Evolutionary conservation across 495 filamentous ascomycete genomes (phyloP), one percentile per base, ranked within the genome.

Genomic region (Penicillium mononematosum): DNA sequence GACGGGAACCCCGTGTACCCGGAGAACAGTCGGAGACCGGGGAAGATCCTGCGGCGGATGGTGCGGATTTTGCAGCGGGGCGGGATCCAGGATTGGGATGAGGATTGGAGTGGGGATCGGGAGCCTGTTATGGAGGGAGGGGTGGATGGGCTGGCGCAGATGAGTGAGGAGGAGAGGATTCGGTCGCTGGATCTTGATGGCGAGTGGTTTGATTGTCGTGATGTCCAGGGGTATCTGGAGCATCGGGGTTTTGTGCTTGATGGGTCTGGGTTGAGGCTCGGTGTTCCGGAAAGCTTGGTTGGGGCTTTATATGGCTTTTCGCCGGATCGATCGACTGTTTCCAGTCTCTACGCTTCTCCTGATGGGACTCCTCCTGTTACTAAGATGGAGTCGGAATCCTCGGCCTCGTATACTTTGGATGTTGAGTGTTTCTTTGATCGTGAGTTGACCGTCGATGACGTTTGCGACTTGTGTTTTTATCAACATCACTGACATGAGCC

Each of bases 121-220:
- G 63, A 66, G 53, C 57, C 53, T 42, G 5, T 12, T 31, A 14
- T 31, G 1, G 58, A 55, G 55, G 39, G 43, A 3, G 42, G 38
- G n/a, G 45, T 55, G 22, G 54, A 24, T 9, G 9, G 25, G 9
- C 39, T 47, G n/a, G 39, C 20, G 46, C 11, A 19, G 5, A 58
- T 63, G 53, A 60, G 56, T 14, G 22, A 51, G 42, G 53, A 62
- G 3, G 56, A 65, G 20, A 56, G 31, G 12, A 45, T 66, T n/a
- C 58, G 56, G 7, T 16, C 42, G 7, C 43, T 70, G 9, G 65
- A 65, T 52, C 58, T 70, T 5, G 67, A 68, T 29, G 67, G 67
- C 0, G 60, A 68, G 25, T 70, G 67, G 67, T 68, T 66, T 22
- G 67, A 70, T 44, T 70, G 68, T 19, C 57, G 60, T 46, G 68